These are phyloP conservation scores for Galeopsis tetrahit DNA, from an alignment of 257 asterid genomes.

Conservation along the genomic window DNA sequence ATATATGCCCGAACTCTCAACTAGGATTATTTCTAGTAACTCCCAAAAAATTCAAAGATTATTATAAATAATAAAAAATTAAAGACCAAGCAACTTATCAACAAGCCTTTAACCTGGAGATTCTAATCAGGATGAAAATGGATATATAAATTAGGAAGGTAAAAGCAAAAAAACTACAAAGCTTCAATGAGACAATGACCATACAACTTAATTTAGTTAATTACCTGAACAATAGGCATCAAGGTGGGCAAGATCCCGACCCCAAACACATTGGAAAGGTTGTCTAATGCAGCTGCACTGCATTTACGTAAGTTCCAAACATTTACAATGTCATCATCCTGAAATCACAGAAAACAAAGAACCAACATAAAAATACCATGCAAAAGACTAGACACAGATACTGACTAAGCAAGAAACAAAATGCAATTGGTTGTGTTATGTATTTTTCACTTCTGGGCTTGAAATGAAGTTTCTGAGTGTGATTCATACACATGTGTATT, in stretches of 20 bases:
- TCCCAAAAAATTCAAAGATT: not conserved
- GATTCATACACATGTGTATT: not conserved
- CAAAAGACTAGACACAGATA: slow-evolving; percentile 10
- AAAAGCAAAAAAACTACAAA: slow-evolving; percentile 17
- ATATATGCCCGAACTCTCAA: not conserved
- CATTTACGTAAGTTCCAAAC: slow-evolving; percentile 96
- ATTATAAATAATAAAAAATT: not conserved
- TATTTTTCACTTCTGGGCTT: not conserved
- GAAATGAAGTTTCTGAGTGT: not conserved
- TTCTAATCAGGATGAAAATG: slow-evolving; percentile 17
- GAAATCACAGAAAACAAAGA: slow-evolving; percentile 36
- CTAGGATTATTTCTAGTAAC: slow-evolving; percentile 16
- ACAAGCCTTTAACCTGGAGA: not conserved
- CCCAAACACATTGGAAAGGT: slow-evolving; percentile 72
- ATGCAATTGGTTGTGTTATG: not conserved
- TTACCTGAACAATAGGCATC: slow-evolving; percentile 88
- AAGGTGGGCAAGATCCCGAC: slow-evolving; percentile 72
- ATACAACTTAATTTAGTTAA: slow-evolving; percentile 21
- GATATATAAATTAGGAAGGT: slow-evolving; percentile 10
- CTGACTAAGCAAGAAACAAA: slow-evolving; percentile 1
- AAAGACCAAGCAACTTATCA: not conserved
- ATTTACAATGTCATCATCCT: slow-evolving; percentile 85
- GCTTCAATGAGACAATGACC: slow-evolving; percentile 26
- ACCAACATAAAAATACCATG: slow-evolving; percentile 32
- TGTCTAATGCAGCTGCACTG: slow-evolving; percentile 77